phyloP scores from a whole-genome alignment of 2,329 filamentous ascomycete genomes.

The Ophiostoma himal-ulmi region DNA sequence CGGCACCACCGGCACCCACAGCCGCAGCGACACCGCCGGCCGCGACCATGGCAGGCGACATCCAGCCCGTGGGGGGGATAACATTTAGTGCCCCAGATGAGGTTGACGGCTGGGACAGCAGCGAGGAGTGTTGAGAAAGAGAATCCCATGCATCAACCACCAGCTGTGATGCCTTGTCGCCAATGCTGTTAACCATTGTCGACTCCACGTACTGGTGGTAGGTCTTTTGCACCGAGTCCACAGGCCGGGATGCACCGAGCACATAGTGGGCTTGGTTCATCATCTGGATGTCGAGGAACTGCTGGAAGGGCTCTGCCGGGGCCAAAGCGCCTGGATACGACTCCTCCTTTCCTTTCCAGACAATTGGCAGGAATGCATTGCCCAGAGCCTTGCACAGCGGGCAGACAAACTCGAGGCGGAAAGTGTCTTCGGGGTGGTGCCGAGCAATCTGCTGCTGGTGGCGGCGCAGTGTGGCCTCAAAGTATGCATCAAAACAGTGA shows the following conservation, averaged over 20 bases:
- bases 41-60: constrained; percentile 17
- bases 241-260: constrained; percentile 34
- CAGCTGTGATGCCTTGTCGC: constrained; percentile 36
- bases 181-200: constrained; percentile 38
- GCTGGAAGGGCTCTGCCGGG: constrained; percentile 52
- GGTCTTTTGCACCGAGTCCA: constrained; percentile 33
- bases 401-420: constrained; percentile 85
- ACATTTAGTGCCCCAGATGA: background rate
- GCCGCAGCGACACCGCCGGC: constrained; percentile 13
- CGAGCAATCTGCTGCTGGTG: constrained; percentile 90
- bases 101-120: constrained; percentile 16
- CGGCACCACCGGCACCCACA: background rate
- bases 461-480: constrained; percentile 72
- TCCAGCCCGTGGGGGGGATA: background rate
- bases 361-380: constrained; percentile 88
- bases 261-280: constrained; percentile 37
- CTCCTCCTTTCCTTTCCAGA: constrained; percentile 91
- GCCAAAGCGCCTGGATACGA: constrained; percentile 69
- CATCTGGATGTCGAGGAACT: constrained; percentile 61
- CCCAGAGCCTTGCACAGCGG: constrained; percentile 94
- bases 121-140: background rate
- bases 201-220: constrained; percentile 38
- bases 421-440: constrained; percentile 79
- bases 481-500: constrained; percentile 88
- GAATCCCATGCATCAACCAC: constrained; percentile 42